Evolutionary conservation across 768 basidiomycete genomes (phyloP).

Genomic region (Suillus ampliporus): DNA sequence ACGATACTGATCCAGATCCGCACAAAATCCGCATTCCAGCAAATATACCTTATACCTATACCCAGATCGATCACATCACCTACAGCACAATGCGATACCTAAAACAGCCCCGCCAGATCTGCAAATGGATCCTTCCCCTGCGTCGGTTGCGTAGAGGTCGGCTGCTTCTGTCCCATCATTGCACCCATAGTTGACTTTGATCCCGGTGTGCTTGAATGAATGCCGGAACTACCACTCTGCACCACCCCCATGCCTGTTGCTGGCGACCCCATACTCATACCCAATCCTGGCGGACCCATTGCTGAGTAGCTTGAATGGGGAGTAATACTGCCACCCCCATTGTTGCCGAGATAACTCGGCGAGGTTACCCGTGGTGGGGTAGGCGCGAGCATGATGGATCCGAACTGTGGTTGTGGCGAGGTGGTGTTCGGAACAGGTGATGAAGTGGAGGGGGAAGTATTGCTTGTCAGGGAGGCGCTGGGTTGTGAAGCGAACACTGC

Average conservation of each 20-base stretch:
- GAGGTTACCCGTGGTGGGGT: constrained; percentile 35
- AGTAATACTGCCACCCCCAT: constrained; percentile 16
- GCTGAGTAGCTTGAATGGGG: constrained; percentile 17
- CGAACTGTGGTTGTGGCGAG: constrained; percentile 34
- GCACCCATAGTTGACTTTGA: constrained; percentile 13
- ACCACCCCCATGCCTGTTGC: constrained; percentile 2
- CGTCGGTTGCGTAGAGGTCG: constrained; percentile 25
- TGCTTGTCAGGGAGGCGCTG: constrained; percentile 31
- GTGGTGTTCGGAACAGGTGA: constrained; percentile 21
- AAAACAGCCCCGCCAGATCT: constrained; percentile 81
- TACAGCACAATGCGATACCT: constrained; percentile 12
- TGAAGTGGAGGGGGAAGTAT: constrained; percentile 32
- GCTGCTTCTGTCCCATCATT: constrained; percentile 26
- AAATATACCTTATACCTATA: background rate
- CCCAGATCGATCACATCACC: background rate
- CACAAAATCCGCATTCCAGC: background rate
- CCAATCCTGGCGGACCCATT: constrained; percentile 18
- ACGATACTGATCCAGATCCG: background rate
- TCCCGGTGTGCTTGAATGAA: background rate
- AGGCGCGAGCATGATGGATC: constrained; percentile 49
- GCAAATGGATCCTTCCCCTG: constrained; percentile 83
- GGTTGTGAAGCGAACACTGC: constrained; percentile 16
- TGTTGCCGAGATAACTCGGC: constrained; percentile 28
- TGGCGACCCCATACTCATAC: constrained; percentile 12
- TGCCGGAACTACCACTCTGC: background rate